A percentile compares a stretch with the other conserved stretches of the same genome.
phyloP scores from a whole-genome alignment of 2,329 filamentous ascomycete genomes.

The Ophiostoma sp. region DNA sequence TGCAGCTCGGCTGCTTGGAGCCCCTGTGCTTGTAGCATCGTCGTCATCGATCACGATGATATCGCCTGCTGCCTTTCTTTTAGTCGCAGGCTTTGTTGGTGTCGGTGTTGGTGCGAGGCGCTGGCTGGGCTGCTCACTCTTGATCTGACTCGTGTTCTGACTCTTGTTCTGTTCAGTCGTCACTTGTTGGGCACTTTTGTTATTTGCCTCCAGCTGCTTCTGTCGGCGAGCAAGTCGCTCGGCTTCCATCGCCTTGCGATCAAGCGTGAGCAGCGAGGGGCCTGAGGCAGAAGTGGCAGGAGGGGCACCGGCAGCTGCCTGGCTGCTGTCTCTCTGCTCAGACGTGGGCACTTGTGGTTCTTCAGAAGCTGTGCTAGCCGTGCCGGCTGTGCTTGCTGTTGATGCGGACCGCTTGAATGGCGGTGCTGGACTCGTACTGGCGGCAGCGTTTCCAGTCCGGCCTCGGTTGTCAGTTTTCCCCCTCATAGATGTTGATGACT shows the following conservation, averaged over 20 bases:
- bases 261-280: slow-evolving; percentile 46
- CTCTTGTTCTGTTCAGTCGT: not conserved
- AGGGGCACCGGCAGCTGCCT: not conserved
- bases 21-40: not conserved
- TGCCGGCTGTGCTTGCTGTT: not conserved
- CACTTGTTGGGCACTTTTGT: not conserved
- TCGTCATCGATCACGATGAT: slow-evolving; percentile 20
- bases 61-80: slow-evolving; percentile 20
- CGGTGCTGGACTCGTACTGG: not conserved
- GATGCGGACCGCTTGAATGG: not conserved
- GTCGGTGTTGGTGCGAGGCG: not conserved
- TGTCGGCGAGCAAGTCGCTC: slow-evolving; percentile 68
- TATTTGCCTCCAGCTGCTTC: slow-evolving; percentile 42
- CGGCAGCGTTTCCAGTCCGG: not conserved
- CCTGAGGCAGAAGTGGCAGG: not conserved
- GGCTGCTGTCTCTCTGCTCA: not conserved
- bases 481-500: no score
- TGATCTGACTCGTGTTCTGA: not conserved
- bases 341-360: not conserved
- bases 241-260: slow-evolving; percentile 79
- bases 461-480: no score
- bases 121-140: not conserved
- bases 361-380: not conserved
- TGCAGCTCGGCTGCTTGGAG: not conserved
- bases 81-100: not conserved